These are phyloP conservation scores for Paratinospora sagittata DNA, from an alignment of 164 flowering plant genomes.

Conservation along the genomic window DNA sequence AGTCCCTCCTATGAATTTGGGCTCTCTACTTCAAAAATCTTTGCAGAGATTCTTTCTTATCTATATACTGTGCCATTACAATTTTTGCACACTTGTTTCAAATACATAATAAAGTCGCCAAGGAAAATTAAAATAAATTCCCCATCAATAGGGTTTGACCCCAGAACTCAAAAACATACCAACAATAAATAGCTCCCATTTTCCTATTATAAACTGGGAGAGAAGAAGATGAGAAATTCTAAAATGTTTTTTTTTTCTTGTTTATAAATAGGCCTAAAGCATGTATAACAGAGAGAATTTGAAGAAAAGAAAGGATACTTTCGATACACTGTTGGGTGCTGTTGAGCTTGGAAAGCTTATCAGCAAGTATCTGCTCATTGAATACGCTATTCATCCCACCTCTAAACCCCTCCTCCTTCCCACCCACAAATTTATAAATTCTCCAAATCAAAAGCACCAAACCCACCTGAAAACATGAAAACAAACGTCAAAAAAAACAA, in stretches of 20 bases:
- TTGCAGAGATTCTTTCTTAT: background rate
- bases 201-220: background rate
- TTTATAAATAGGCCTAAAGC: background rate
- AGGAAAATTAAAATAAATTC: background rate
- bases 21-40: background rate
- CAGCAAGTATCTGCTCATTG: conserved; percentile 80
- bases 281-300: background rate
- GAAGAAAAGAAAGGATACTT: conserved; percentile 58
- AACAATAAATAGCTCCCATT: background rate
- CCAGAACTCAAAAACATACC: background rate
- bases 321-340: conserved; percentile 94
- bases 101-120: background rate
- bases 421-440: background rate
- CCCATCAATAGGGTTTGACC: background rate
- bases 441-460: background rate
- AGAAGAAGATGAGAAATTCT: background rate
- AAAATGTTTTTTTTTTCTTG: background rate
- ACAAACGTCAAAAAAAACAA: background rate
- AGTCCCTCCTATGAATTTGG: background rate
- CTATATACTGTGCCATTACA: background rate
- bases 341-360: conserved; percentile 95
- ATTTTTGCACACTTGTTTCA: background rate
- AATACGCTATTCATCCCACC: conserved; percentile 85
- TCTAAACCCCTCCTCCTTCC: background rate
- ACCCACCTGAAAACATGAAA: background rate